phyloP scores from a whole-genome alignment of 495 filamentous ascomycete genomes.

The Parachaetomium inaequale region DNA sequence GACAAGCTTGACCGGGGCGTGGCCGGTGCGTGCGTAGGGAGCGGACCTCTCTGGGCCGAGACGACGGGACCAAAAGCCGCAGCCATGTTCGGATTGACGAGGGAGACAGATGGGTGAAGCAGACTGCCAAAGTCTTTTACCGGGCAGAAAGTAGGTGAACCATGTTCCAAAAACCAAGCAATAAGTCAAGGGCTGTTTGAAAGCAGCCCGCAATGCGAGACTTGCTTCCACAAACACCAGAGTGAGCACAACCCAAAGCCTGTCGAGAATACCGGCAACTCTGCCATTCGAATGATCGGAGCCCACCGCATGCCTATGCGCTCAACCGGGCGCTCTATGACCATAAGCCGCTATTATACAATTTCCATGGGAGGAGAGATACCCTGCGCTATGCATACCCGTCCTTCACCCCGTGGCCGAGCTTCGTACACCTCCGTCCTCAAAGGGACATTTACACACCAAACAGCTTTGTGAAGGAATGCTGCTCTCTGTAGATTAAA shows the following conservation, averaged over 20 bases:
- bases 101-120: too few relatives aligned
- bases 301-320: constrained; percentile 16
- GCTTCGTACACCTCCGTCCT: constrained; percentile 29
- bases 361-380: constrained; percentile 37
- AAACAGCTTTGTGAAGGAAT: constrained; percentile 11
- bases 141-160: too few relatives aligned
- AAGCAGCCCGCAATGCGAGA: background rate
- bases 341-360: constrained; percentile 34
- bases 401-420: constrained; percentile 10
- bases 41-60: background rate
- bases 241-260: background rate
- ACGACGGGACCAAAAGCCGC: too few relatives aligned
- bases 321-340: constrained; percentile 30
- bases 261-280: background rate
- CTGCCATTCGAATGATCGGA: constrained; percentile 7
- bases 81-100: too few relatives aligned
- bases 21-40: background rate
- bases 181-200: too few relatives aligned
- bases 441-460: constrained; percentile 20
- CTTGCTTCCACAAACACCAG: background rate
- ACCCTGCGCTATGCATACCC: constrained; percentile 36
- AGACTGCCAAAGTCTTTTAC: too few relatives aligned
- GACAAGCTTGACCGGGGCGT: background rate
- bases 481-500: constrained; percentile 28
- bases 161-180: too few relatives aligned